phyloP scores from a whole-genome alignment of 768 basidiomycete species.

The Asterophora parasitica region DNA sequence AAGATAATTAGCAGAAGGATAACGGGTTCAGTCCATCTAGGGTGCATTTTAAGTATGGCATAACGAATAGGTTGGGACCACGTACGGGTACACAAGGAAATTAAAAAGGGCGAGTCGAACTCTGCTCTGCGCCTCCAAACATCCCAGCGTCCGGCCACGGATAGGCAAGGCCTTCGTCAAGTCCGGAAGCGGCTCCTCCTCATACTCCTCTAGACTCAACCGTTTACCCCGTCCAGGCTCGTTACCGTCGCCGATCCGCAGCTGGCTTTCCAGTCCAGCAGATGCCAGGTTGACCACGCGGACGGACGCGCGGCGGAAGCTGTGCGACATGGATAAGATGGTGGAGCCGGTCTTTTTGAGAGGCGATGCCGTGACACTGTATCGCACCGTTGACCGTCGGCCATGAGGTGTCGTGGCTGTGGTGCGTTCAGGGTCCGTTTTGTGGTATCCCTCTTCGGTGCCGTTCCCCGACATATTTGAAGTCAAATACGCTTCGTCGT shows the following conservation, averaged over 20 bases:
- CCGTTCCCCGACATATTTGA: constrained; percentile 41
- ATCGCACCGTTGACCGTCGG: constrained; percentile 43
- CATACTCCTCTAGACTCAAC: constrained; percentile 23
- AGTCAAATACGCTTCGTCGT: constrained; percentile 58
- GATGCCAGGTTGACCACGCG: constrained; percentile 81
- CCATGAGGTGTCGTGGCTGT: constrained; percentile 35
- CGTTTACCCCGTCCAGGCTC: constrained; percentile 20
- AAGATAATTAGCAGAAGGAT: constrained; percentile 81
- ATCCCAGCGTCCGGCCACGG: constrained; percentile 74
- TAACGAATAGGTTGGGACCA: constrained; percentile 15
- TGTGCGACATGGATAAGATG: constrained; percentile 52
- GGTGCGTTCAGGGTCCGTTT: constrained; percentile 46
- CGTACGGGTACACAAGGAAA: constrained; percentile 71
- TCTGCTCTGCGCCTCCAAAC: constrained; percentile 64
- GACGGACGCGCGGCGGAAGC: constrained; percentile 58
- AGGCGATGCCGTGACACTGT: constrained; percentile 52
- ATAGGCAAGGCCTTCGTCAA: constrained; percentile 45
- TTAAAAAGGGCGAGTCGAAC: constrained; percentile 61
- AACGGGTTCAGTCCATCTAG: constrained; percentile 80
- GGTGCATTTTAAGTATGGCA: not conserved
- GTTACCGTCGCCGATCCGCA: constrained; percentile 48
- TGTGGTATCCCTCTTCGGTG: constrained; percentile 24
- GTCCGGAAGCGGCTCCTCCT: constrained; percentile 36
- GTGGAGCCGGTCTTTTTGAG: constrained; percentile 57
- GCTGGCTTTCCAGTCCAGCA: constrained; percentile 53